Evolutionary conservation across 176 grass and related monocot species (phyloP), one percentile per base, ranked within the genome.

Genomic region (Bromus sterilis): DNA sequence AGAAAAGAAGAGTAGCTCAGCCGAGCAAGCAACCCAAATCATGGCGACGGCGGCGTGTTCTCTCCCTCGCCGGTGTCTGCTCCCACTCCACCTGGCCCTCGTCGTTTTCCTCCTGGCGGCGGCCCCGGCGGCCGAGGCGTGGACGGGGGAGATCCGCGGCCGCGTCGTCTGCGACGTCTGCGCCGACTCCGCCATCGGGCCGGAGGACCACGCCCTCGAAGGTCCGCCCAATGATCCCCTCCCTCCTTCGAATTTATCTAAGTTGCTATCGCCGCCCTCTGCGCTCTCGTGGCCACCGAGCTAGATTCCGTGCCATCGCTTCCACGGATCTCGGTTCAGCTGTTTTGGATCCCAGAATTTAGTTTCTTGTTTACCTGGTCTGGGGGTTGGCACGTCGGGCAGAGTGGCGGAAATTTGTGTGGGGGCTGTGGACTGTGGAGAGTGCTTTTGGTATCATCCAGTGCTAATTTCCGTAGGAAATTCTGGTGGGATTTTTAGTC

Each of bases 71-170:
- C 42, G 72, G 62, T 56, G 12, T 34, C 62, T 46, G 24, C 21
- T 71, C 40, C 55, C 71, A 25, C 62, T 85, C 14, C 62, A 20
- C 5, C 66, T 83, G 25, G 26, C 25, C 5, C 28, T 89, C 25
- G 56, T 89, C 35, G 31, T 51, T 24, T 37, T 80, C 31, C 70
- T 89, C 40, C 28, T 89, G 28, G 39, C 34, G 8, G 71, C 58
- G 21, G 41, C 56, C 25, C 66, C 43, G 14, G 15, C 53, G 9
- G 86, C 70, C 30, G 88, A 97, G 65, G 95, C 90, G 20, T 97
- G 95, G 95, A 97, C 90, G 34, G 95, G 94, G 23, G 90, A 94
- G 88, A 94, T 97, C 85, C 88, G 86, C 56, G 95, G 95, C 71
- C 85, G 86, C 34, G 95, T 97, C 66, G 86, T 97, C 23, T 97